Base-by-base conservation (phyloP, 2,329 filamentous ascomycete species). In the Cladosporium sp. region DNA sequence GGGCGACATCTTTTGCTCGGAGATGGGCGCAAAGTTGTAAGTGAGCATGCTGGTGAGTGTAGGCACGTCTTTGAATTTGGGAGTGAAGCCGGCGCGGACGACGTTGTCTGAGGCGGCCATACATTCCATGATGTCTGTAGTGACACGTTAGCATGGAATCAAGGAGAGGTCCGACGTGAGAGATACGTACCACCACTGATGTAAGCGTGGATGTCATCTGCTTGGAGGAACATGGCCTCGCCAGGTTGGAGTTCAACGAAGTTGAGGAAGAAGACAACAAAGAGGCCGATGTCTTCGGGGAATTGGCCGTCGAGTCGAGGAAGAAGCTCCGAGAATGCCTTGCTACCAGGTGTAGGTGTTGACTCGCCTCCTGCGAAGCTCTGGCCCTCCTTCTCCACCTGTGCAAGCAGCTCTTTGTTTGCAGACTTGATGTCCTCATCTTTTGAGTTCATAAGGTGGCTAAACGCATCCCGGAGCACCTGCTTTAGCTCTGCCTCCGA, bases 91-190 rank as follows among this genome's bases (percentile, higher is more conserved):
- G 0, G 94, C 94, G 57, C 94, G 91, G 52, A 99, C 92, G 35
- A 99, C 94, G 65, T 99, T 99, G 81, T 99, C 94, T n/a, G 90
- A 96, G 8, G 91, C 88, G 0, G 94, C 94, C 94, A 99, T 99
- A 79, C 94, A 99, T 76, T 99, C 94, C 71, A 99, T 91, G 65
- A 99, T 96, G 70, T 99, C 93, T 76, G 59, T 8, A n/a, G 8
- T 19, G 42, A 12, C n/a, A 32, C 19, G 44, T 54, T 24, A 56
- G 44, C 8, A 22, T 3, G 24, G 17, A n/a, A n/a, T n/a, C 1
- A 48, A 9, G n/a, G 25, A 15, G 8, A 19, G 28, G 3, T 3
- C 7, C 15, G 24, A 12, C 3, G 17, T 12, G 25, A 32, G 32
- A 25, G 35, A 22, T n/a, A 42, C 64, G 49, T 59, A 74, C 74